Conservation (phyloP, 805 yeast genomes). For the Candida fluviatilis region DNA sequence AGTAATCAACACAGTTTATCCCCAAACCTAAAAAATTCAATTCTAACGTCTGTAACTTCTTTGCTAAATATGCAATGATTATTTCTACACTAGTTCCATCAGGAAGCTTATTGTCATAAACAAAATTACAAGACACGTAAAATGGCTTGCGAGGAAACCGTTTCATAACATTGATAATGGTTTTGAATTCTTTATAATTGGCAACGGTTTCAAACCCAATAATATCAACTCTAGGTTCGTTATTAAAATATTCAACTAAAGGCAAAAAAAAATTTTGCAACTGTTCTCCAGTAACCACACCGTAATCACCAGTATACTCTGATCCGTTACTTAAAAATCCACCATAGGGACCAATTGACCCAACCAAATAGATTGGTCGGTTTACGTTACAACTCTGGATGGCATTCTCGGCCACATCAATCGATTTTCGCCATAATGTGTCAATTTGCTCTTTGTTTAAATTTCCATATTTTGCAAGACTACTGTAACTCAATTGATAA, state of each 20-base stretch:
- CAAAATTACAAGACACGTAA: constrained; percentile 39
- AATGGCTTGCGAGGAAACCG: constrained; percentile 33
- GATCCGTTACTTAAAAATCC: constrained; percentile 63
- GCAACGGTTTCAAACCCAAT: constrained; percentile 76
- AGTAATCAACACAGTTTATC: constrained; percentile 60
- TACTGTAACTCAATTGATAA: constrained; percentile 53
- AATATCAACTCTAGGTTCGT: constrained; percentile 45
- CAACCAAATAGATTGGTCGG: constrained; percentile 39
- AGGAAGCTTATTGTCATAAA: constrained; percentile 16
- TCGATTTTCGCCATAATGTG: constrained; percentile 20
- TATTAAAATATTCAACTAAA: constrained; percentile 31
- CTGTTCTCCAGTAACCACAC: constrained; percentile 30
- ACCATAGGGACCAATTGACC: constrained; percentile 77
- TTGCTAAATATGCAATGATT: constrained; percentile 15
- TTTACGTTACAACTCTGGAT: constrained; percentile 1
- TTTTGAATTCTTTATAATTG: constrained; percentile 50
- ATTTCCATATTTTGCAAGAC: constrained; percentile 24
- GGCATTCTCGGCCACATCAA: constrained; percentile 20
- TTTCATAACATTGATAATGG: constrained; percentile 35
- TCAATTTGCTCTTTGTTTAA: constrained; percentile 13
- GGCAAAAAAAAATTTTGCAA: constrained; percentile 50
- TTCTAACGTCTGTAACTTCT: constrained; percentile 6
- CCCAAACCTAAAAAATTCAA: constrained; percentile 50
- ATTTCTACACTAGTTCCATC: constrained; percentile 28
- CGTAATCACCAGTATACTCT: constrained; percentile 70